Evolutionary conservation across 2,329 filamentous ascomycete species (phyloP), one percentile per base, ranked within the genome.

Genomic region (Epichloe uncinata): DNA sequence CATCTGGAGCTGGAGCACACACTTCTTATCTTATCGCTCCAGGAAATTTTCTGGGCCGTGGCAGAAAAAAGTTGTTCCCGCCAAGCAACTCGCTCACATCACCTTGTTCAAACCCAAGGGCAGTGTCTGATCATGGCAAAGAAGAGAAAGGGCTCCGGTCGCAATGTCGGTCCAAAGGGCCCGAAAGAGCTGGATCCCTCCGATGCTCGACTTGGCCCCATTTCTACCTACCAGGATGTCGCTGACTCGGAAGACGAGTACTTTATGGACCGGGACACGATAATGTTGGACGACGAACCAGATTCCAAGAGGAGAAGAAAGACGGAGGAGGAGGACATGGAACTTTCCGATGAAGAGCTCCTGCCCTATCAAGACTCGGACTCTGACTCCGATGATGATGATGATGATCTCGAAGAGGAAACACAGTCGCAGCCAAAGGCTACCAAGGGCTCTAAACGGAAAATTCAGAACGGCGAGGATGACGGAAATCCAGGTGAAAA

Each of bases 191-290:
- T 78, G 52, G 68, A 82, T 60, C 61, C 71, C 45, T 67, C 70
- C 34, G 80, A 82, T 54, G 78, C 82, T 36, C 79, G 81, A 48
- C 75, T 89, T 15, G 75, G 73, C 22, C 71, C 72, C 20, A 71
- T 82, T 58, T 73, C 66, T 44, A 82, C 79, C 2, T 91, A 78
- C 66, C 82, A 91, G 66, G 88, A 95, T 67, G 84, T 98, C 58
- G 87, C 90, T 56, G 84, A 96, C 64, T 94, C 89, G 1, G 88
- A 95, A 65, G 93, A 98, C 66, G 88, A 95, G 63, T 95, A 95
- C 65, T 87, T 91, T 60, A 73, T 90, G 52, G 84, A 90, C 55
- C 80, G 85, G 56, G 93, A 98, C 67, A 84, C 87, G 62, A 82
- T 98, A 54, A 68, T 91, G 60, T 75, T 98, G 37, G 87, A 95